Evolutionary conservation across 2,329 filamentous ascomycete species (phyloP).

Genomic region (Colletotrichum euphorbiae): DNA sequence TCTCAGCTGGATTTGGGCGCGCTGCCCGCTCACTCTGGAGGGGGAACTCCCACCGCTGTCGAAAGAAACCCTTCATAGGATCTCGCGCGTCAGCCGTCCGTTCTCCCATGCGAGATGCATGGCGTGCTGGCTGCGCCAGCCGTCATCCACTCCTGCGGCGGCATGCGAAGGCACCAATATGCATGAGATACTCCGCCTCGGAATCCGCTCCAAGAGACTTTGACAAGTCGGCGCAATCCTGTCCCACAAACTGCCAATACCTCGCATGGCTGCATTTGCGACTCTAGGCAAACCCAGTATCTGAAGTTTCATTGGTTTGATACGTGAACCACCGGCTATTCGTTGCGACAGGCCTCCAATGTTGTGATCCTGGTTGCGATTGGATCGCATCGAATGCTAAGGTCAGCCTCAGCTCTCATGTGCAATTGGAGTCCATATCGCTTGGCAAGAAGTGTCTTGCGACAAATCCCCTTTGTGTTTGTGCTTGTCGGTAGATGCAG

Average conservation of each 20-base stretch:
- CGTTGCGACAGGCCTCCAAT: conserved; percentile 11
- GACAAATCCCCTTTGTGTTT: too few species aligned
- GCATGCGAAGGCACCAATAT: conserved; percentile 26
- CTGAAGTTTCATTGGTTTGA: neutral
- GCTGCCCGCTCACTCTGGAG: conserved; percentile 3
- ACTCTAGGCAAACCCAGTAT: neutral
- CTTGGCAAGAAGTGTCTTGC: neutral
- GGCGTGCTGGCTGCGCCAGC: conserved; percentile 28
- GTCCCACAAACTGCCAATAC: conserved; percentile 20
- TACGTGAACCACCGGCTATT: conserved; percentile 1
- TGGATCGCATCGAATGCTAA: conserved; percentile 1
- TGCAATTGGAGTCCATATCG: neutral
- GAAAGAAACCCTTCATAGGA: conserved; percentile 15
- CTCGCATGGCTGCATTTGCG: neutral
- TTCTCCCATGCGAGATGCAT: conserved; percentile 3
- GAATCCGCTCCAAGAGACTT: conserved; percentile 5
- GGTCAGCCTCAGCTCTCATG: neutral
- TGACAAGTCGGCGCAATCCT: neutral
- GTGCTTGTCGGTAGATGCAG: too few species aligned
- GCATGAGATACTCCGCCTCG: conserved; percentile 25
- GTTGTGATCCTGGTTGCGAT: neutral
- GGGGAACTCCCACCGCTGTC: conserved; percentile 25
- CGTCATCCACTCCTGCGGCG: conserved; percentile 21
- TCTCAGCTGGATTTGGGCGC: neutral
- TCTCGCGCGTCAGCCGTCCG: conserved; percentile 14